Percentiles rank a stretch among this genome's conserved stretches.
Conservation (phyloP, 345 rosid genomes). For the Stellera chamaejasme region DNA sequence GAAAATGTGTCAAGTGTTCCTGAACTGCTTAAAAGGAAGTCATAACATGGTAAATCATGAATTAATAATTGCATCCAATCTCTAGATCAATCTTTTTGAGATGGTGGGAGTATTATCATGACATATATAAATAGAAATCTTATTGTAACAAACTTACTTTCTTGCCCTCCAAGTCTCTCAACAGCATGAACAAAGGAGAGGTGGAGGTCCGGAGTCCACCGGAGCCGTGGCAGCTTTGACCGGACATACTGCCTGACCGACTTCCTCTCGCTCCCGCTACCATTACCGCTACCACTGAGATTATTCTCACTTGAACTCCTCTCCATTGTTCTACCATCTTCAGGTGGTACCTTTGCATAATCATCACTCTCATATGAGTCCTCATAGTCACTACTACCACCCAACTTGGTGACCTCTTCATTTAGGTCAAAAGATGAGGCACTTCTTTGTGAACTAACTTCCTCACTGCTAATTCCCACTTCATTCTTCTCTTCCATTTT, state of each 20-base stretch:
- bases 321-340: conserved; percentile 20
- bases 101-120: too few species aligned
- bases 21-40: too few species aligned
- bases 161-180: conserved; percentile 83
- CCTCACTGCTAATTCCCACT: conserved; percentile 11
- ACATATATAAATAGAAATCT: too few species aligned
- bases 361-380: conserved; percentile 7
- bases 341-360: conserved; percentile 3
- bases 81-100: too few species aligned
- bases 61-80: not conserved
- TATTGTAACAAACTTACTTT: conserved; percentile 38
- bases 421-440: conserved; percentile 36
- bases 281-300: conserved; percentile 3
- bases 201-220: conserved; percentile 93
- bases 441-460: conserved; percentile 19
- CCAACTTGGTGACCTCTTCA: conserved; percentile 23
- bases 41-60: not conserved
- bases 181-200: conserved; percentile 67
- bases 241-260: conserved; percentile 65
- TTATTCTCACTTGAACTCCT: conserved; percentile 18
- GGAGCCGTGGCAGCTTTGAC: conserved; percentile 70
- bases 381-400: conserved; percentile 11
- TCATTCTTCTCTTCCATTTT: conserved; percentile 15
- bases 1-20: too few species aligned
- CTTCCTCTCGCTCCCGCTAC: conserved; percentile 11